Base-by-base conservation (phyloP, 768 basidiomycete genomes). In the Kondoa subrosea region DNA sequence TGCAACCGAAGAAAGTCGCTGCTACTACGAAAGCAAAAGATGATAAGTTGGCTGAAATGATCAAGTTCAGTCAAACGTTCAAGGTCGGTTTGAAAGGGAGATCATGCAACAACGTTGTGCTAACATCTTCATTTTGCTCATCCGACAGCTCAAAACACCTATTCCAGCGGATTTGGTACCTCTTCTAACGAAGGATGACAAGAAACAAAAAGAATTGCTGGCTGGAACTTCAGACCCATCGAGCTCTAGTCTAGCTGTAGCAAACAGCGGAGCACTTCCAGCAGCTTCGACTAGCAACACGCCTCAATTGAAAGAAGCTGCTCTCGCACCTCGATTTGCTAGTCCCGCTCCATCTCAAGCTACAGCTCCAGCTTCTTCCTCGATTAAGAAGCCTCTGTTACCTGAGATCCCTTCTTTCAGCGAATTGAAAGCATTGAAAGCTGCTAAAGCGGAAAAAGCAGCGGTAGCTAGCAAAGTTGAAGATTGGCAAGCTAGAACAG, bases 91-190 rank as follows among this genome's bases (percentile, higher is more conserved):
- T 72, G 25, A n/a, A n/a, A n/a, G n/a, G n/a, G 64, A 14, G 3
- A 27, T 25, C 29, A 26, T 34, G 16, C 30, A 61, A 16, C 29
- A 50, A 1, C 57, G 34, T 21, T 58, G 34, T 57, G 25, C 12
- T 4, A 16, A 0, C 2, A 56, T 50, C 57, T 57, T 33, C 50
- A 25, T 3, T 30, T 62, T 68, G 1, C 59, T 70, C 57, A 26
- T 26, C 25, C 15, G 17, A 31, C 72, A 92, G 89, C 83, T 93
- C 63, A 93, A 92, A 76, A 87, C 91, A 76, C 90, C 89, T 21
- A 91, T 97, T 71, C 92, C 93, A 16, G 88, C 90, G 31, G 93
- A 97, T 75, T 83, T 97, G 64, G 87, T 96, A 21, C 83, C 87
- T 1, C 91, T 96, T 74, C 79, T 96, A 27, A 87, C 93, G 56